Conservation (phyloP, 805 yeast genomes). For the Kluyveromyces nonfermentans region DNA sequence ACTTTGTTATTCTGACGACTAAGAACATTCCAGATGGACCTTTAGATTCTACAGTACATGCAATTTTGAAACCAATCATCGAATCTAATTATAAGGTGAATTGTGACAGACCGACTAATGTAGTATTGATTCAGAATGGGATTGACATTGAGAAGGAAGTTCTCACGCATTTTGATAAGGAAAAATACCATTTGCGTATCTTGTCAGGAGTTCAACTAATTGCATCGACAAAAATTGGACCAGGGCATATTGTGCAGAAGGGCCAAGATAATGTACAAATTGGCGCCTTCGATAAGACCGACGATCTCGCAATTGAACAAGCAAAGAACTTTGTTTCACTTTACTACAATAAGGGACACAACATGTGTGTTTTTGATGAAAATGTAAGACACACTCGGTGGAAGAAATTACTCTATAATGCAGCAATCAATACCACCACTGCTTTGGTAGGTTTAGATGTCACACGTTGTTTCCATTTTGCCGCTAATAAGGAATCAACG, state of each 20-base stretch:
- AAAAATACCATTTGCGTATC: constrained; percentile 22
- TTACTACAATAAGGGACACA: constrained; percentile 35
- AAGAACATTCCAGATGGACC: constrained; percentile 62
- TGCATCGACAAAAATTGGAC: constrained; percentile 44
- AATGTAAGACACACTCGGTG: constrained; percentile 46
- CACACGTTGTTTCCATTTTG: constrained; percentile 39
- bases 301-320: constrained; percentile 25
- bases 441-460: constrained; percentile 49
- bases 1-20: constrained; percentile 53
- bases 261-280: constrained; percentile 42
- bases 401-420: constrained; percentile 58
- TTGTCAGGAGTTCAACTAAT: constrained; percentile 58
- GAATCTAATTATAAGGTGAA: constrained; percentile 23
- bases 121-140: constrained; percentile 59
- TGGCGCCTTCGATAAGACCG: constrained; percentile 40
- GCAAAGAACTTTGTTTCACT: constrained; percentile 33
- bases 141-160: constrained; percentile 54
- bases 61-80: constrained; percentile 42
- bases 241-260: constrained; percentile 40
- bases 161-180: constrained; percentile 35
- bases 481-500: constrained; percentile 31
- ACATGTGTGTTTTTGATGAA: constrained; percentile 33
- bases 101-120: constrained; percentile 29
- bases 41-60: constrained; percentile 35
- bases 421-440: constrained; percentile 51